phyloP scores from a whole-genome alignment of 2,329 filamentous ascomycete species.

The Emmonsiellopsis sp. region DNA sequence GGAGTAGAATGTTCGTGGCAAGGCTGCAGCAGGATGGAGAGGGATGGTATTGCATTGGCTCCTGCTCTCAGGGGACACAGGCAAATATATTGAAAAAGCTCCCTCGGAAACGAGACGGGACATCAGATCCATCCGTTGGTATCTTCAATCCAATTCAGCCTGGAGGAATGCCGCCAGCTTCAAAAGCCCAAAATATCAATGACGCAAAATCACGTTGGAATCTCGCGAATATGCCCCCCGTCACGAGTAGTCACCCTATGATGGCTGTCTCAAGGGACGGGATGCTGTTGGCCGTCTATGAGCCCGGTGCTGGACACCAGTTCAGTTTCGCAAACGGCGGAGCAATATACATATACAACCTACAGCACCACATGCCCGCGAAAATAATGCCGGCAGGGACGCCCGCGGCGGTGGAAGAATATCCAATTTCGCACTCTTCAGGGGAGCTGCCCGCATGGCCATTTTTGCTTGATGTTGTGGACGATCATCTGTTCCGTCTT shows the following conservation, averaged over 20 bases:
- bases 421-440: not conserved
- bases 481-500: conserved; percentile 10
- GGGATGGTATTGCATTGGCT: conserved; percentile 14
- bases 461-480: conserved; percentile 12
- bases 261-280: conserved; percentile 12
- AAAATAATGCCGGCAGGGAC: no score
- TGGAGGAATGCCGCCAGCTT: not conserved
- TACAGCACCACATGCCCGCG: not conserved
- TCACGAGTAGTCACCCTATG: conserved; percentile 8
- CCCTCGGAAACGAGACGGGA: not conserved
- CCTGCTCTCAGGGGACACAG: conserved; percentile 1
- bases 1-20: conserved; percentile 10
- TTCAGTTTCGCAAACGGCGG: conserved; percentile 12
- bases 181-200: not conserved
- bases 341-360: conserved; percentile 12
- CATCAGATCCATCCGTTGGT: not conserved
- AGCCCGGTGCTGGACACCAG: conserved; percentile 11
- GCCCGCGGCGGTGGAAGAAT: no score
- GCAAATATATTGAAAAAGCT: conserved; percentile 2
- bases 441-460: conserved; percentile 11
- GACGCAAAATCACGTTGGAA: conserved; percentile 7
- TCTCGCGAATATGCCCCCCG: conserved; percentile 13
- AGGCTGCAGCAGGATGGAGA: conserved; percentile 9
- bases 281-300: conserved; percentile 13
- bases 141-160: not conserved